Conservation (phyloP, 2,329 filamentous ascomycete genomes). For the Graphiopsis chlorocephala region DNA sequence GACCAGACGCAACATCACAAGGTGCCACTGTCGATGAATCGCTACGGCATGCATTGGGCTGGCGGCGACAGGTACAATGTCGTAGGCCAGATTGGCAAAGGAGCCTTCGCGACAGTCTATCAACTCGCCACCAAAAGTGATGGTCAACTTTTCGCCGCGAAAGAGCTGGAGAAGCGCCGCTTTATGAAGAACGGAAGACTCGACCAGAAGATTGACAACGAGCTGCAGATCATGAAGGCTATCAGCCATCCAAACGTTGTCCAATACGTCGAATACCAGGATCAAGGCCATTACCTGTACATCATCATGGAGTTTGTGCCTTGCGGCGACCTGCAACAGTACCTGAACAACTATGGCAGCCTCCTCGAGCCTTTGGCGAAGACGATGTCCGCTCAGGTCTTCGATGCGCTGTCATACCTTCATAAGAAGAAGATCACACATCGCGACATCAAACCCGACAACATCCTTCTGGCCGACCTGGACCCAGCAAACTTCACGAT, state of each 20-base stretch:
- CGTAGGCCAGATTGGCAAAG: conserved; percentile 78
- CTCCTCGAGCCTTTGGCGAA: conserved; percentile 69
- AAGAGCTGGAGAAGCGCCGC: conserved; percentile 87
- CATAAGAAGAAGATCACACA: conserved; percentile 89
- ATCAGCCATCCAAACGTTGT: conserved; percentile 88
- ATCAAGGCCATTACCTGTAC: conserved; percentile 76
- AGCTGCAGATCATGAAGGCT: conserved; percentile 91
- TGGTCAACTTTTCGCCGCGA: conserved; percentile 81
- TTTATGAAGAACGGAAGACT: conserved; percentile 91
- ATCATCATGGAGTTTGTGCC: conserved; percentile 96
- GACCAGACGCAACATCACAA: not conserved
- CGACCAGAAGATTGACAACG: conserved; percentile 90
- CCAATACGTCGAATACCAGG: conserved; percentile 83
- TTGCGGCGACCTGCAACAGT: conserved; percentile 76
- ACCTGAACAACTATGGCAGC: conserved; percentile 59
- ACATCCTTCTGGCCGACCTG: conserved; percentile 77
- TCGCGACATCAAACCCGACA: conserved; percentile 98
- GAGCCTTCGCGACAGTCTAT: conserved; percentile 92
- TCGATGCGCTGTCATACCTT: conserved; percentile 80
- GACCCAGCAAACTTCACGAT: conserved; percentile 66
- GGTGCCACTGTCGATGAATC: conserved; percentile 26
- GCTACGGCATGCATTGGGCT: conserved; percentile 71
- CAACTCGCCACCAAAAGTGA: conserved; percentile 83
- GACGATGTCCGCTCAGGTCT: conserved; percentile 70
- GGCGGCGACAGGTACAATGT: conserved; percentile 84